A percentile compares a stretch with the other conserved stretches of the same genome.
Conservation (phyloP, 768 basidiomycete species). For the Naganishia onofrii region DNA sequence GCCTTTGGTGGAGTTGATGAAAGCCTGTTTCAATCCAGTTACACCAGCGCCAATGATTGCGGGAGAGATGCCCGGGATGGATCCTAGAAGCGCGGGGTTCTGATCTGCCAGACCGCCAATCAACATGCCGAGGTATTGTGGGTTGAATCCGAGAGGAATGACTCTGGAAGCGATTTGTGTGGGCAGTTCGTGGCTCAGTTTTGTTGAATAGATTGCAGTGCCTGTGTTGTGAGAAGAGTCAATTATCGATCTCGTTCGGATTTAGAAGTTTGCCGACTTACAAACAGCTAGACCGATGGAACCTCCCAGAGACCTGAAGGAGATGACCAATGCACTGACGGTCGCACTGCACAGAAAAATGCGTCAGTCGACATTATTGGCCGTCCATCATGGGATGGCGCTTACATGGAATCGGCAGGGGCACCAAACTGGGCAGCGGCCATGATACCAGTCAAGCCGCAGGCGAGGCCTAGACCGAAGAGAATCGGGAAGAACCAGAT, state of each 20-base stretch:
- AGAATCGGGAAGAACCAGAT: slow-evolving; percentile 15
- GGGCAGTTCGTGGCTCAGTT: not conserved
- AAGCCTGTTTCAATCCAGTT: not conserved
- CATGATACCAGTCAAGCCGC: slow-evolving; percentile 5
- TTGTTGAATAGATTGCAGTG: slow-evolving; percentile 7
- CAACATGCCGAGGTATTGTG: slow-evolving; percentile 9
- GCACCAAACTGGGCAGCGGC: slow-evolving; percentile 10
- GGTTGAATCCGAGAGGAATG: slow-evolving; percentile 5
- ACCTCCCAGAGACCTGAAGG: slow-evolving; percentile 16
- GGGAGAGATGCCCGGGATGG: slow-evolving; percentile 11
- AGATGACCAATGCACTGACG: slow-evolving; percentile 17
- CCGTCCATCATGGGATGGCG: too few relatives aligned
- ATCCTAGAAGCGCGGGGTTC: not conserved
- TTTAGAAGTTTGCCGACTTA: not conserved
- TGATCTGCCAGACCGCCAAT: slow-evolving; percentile 1
- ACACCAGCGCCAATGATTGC: slow-evolving; percentile 8
- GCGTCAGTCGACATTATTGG: not conserved
- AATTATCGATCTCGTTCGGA: too few relatives aligned
- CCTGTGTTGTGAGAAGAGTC: too few relatives aligned
- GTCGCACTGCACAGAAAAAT: not conserved
- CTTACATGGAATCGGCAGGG: slow-evolving; percentile 9
- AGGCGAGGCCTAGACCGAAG: not conserved
- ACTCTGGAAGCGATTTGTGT: slow-evolving; percentile 8
- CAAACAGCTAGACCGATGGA: not conserved
- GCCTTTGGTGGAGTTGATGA: not conserved